Base-by-base conservation (phyloP, 306 rosid genomes). In the Citrullus amarus region DNA sequence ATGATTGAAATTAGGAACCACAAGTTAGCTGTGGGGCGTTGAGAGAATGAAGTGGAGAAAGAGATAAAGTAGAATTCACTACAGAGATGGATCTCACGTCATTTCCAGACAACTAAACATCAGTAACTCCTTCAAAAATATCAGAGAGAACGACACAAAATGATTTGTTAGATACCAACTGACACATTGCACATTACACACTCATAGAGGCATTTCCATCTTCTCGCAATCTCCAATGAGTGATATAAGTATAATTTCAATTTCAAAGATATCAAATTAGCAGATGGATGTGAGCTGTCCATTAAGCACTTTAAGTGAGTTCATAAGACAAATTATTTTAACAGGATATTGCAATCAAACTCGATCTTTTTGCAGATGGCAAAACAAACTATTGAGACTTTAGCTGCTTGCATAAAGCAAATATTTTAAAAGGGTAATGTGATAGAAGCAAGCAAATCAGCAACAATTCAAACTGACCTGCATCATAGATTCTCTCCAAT, bases 401-500 rank as follows among this genome's bases (percentile, higher is more conserved):
- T 15, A 69, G 22, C 59, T 51, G 43, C 2, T 63, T 22, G 39
- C 76, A 44, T 22, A 15, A 9, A 28, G 60, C 15, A 48, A 50
- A 28, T 48, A 48, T 16, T 25, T 46, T 30, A 8, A 8, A 20
- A 34, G 63, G 50, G 53, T 34, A 74, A 51, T 32, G 62, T 9
- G n/a, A 54, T 1, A 74, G 62, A 51, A 16, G 28, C 30, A 17
- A 17, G 30, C 14, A 74, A 53, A 51, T 34, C 58, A 59, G 79
- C 57, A 32, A 69, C 69, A 68, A 60, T 75, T 72, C 62, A 34
- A 80, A 80, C 90, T 80, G 53, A 96, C 99, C 97, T 85, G 88
- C 66, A 86, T 69, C 93, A 90, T 85, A 30, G 99, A 90, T 82
- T 96, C 98, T 79, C 84, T 88, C 99, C 99, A 96, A 81, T 81